These are phyloP conservation scores for Heracleum sosnowskyi DNA, from an alignment of 129 eudicot species.

Conservation along the genomic window DNA sequence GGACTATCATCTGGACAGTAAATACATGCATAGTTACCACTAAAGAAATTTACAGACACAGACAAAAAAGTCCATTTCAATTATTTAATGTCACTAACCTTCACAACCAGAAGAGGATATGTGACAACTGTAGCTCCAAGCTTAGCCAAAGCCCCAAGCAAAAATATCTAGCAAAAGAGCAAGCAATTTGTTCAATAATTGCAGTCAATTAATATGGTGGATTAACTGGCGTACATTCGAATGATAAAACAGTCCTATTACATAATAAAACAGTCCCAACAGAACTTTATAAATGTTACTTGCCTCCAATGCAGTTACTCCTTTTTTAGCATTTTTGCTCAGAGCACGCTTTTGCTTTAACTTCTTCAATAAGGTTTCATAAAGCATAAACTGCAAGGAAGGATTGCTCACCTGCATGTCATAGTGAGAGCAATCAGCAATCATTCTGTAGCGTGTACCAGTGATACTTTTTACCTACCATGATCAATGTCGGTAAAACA, in stretches of 20 bases:
- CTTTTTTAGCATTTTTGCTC: constrained; percentile 45
- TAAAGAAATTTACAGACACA: not conserved
- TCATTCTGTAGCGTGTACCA: constrained; percentile 15
- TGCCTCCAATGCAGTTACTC: constrained; percentile 92
- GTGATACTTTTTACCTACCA: constrained; percentile 53
- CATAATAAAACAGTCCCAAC: not conserved
- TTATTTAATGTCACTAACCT: constrained; percentile 33
- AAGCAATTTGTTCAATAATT: constrained; percentile 10
- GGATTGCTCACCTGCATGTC: constrained; percentile 89
- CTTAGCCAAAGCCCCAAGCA: constrained; percentile 93
- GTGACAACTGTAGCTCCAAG: constrained; percentile 97
- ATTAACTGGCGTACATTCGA: not conserved
- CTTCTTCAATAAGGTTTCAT: constrained; percentile 88
- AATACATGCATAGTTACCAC: not conserved
- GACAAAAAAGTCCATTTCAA: not conserved
- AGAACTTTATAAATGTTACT: constrained; percentile 12
- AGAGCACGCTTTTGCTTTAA: constrained; percentile 65
- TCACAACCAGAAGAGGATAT: constrained; percentile 92
- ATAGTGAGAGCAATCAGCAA: constrained; percentile 26
- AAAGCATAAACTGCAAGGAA: constrained; percentile 94
- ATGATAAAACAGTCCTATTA: not conserved
- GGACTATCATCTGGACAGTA: not conserved
- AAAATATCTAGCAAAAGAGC: constrained; percentile 49
- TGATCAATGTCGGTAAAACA: constrained; percentile 83
- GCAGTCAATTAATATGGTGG: constrained; percentile 5